A percentile compares a stretch with the other conserved stretches of the same genome.
phyloP scores from a whole-genome alignment of 2,329 filamentous ascomycete species.

The Bipolaris oryzae region DNA sequence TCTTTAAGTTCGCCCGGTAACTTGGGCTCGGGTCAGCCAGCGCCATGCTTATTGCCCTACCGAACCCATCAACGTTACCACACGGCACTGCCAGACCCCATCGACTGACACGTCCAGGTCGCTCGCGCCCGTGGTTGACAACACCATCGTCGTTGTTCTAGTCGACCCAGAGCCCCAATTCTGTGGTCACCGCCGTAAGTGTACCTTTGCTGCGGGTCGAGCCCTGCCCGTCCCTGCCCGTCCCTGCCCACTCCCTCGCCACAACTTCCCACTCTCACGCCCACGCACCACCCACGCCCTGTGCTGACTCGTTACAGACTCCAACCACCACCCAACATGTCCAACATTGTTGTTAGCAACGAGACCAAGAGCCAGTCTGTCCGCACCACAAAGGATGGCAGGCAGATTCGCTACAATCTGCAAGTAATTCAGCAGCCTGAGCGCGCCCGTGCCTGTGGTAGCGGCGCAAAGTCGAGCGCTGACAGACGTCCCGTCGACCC shows the following conservation, averaged over 20 bases:
- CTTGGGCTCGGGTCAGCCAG: conserved; percentile 21
- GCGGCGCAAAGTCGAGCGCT: conserved; percentile 81
- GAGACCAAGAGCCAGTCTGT: conserved; percentile 60
- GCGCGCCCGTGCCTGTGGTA: conserved; percentile 91
- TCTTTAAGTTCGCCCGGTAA: conserved; percentile 18
- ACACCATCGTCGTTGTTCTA: conserved; percentile 14
- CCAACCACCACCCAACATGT: conserved; percentile 23
- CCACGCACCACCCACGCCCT: conserved; percentile 15
- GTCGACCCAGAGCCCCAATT: conserved; percentile 3
- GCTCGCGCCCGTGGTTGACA: conserved; percentile 22
- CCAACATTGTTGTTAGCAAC: conserved; percentile 60
- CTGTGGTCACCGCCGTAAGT: conserved; percentile 17
- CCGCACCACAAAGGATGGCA: conserved; percentile 74
- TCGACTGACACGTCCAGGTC: conserved; percentile 19
- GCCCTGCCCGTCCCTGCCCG: conserved; percentile 12
- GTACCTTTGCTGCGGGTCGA: conserved; percentile 20
- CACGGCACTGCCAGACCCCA: conserved; percentile 7
- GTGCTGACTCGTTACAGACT: conserved; percentile 21
- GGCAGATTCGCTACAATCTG: conserved; percentile 79
- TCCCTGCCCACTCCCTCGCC: conserved; percentile 8
- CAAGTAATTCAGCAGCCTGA: conserved; percentile 92
- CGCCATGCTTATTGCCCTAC: conserved; percentile 17
- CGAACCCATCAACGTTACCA: conserved; percentile 14
- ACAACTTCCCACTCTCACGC: conserved; percentile 4
- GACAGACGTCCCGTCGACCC: conserved; percentile 93